These are phyloP conservation scores for Thamnidium elegans DNA, from an alignment of 192 early-diverging fungal species.

Conservation along the genomic window DNA sequence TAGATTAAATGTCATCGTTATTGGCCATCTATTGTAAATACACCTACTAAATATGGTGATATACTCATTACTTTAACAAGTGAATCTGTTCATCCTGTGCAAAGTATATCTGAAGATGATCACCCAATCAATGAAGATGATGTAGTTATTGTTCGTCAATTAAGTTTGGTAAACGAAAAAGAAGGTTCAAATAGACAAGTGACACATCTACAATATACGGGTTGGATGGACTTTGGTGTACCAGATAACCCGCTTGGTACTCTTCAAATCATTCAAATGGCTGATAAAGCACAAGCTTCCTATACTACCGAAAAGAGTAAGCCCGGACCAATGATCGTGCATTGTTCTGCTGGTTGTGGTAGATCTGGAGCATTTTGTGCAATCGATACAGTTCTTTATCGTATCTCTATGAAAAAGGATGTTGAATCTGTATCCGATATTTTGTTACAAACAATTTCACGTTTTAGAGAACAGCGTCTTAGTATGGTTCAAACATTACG, in stretches of 20 bases:
- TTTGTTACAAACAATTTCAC: conserved; percentile 60
- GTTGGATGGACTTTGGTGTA: conserved; percentile 88
- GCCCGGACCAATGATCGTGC: conserved; percentile 33
- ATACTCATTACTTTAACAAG: background rate
- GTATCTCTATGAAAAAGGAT: conserved; percentile 46
- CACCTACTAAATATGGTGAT: conserved; percentile 43
- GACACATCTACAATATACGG: conserved; percentile 82
- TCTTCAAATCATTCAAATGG: conserved; percentile 54
- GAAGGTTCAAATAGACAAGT: conserved; percentile 36
- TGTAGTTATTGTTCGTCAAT: conserved; percentile 58
- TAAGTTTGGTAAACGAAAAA: conserved; percentile 30
- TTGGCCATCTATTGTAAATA: conserved; percentile 66
- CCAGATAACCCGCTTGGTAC: conserved; percentile 66
- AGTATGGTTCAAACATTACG: conserved; percentile 79
- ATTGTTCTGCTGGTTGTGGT: conserved; percentile 61
- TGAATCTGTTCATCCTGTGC: background rate
- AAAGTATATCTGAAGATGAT: background rate
- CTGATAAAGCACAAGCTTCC: conserved; percentile 30
- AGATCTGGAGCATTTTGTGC: conserved; percentile 61
- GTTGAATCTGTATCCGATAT: conserved; percentile 64
- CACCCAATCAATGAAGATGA: conserved; percentile 33
- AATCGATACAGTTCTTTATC: conserved; percentile 48
- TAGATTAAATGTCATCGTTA: conserved; percentile 83
- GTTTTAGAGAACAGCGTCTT: conserved; percentile 74
- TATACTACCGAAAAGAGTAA: background rate